A percentile compares a stretch with the other conserved stretches of the same genome.
These are phyloP conservation scores for Fomitopsis palustris DNA, from an alignment of 1,284 basidiomycete species.

Conservation along the genomic window DNA sequence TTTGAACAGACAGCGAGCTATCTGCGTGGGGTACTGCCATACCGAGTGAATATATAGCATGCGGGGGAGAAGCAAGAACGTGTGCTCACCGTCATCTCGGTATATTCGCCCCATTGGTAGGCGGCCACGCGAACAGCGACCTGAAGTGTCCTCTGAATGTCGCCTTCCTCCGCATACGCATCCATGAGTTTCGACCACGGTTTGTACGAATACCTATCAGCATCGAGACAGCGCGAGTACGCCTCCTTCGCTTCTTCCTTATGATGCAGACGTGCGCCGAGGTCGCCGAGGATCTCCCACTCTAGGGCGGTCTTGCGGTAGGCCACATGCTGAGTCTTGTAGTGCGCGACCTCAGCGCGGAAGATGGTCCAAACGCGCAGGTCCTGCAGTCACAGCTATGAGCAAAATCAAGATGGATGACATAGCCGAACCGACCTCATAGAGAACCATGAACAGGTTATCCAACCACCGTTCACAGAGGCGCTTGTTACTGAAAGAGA, in stretches of 20 bases:
- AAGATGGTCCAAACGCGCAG: slow-evolving; percentile 99
- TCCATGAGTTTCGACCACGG: slow-evolving; percentile 93
- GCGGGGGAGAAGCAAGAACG: slow-evolving; percentile 12
- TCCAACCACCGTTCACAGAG: slow-evolving; percentile 98
- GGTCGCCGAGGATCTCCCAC: slow-evolving; percentile 98
- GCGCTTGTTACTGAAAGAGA: slow-evolving; percentile 95
- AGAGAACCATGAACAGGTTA: slow-evolving; percentile 97
- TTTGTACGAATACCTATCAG: slow-evolving; percentile 83
- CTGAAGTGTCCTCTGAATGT: slow-evolving; percentile 87
- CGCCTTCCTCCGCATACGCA: slow-evolving; percentile 92
- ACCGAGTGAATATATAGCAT: neutral
- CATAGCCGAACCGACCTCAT: slow-evolving; percentile 62
- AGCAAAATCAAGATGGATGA: neutral
- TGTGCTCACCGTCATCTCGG: slow-evolving; percentile 72
- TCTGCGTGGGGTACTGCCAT: slow-evolving; percentile 81
- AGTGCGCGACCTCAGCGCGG: slow-evolving; percentile 98
- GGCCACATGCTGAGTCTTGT: slow-evolving; percentile 95
- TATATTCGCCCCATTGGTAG: slow-evolving; percentile 85
- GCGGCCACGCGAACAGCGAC: slow-evolving; percentile 90
- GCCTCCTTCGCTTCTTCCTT: slow-evolving; percentile 98
- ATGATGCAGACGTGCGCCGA: slow-evolving; percentile 90
- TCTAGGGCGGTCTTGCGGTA: slow-evolving; percentile 96
- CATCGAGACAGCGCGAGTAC: slow-evolving; percentile 90
- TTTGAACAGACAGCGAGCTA: slow-evolving; percentile 89
- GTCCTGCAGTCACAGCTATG: slow-evolving; percentile 57